A percentile compares a stretch with the other conserved stretches of the same genome.
phyloP scores from a whole-genome alignment of 768 basidiomycete species.

The Lactifluus hygrophoroides region DNA sequence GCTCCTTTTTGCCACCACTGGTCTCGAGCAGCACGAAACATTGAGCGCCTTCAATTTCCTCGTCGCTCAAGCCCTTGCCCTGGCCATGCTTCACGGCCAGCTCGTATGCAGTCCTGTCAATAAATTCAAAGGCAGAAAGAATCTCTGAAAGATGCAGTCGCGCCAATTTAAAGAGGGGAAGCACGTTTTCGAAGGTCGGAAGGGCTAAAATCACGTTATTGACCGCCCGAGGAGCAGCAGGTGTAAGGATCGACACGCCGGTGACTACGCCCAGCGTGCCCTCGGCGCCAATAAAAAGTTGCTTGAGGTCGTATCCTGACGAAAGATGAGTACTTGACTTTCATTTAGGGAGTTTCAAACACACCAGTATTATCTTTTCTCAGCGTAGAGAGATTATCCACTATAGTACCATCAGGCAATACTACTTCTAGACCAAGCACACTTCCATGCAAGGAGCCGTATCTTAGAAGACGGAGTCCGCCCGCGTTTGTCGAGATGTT shows the following conservation, averaged over 20 bases:
- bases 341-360: constrained; percentile 16
- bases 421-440: constrained; percentile 96
- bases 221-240: constrained; percentile 70
- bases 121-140: constrained; percentile 94
- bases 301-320: constrained; percentile 89
- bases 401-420: constrained; percentile 84
- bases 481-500: constrained; percentile 97
- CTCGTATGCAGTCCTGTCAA: constrained; percentile 80
- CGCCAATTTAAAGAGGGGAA: constrained; percentile 74
- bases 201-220: constrained; percentile 91
- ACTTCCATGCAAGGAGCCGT: constrained; percentile 90
- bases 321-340: constrained; percentile 25
- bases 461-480: constrained; percentile 87
- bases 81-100: constrained; percentile 79
- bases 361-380: constrained; percentile 96
- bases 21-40: constrained; percentile 95
- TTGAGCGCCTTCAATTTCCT: constrained; percentile 67
- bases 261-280: constrained; percentile 95
- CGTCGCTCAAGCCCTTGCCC: constrained; percentile 62
- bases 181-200: constrained; percentile 78
- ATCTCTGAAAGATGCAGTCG: constrained; percentile 87
- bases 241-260: constrained; percentile 88
- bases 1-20: constrained; percentile 84
- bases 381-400: constrained; percentile 81
- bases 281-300: constrained; percentile 95